Base-by-base conservation (phyloP, 805 yeast genomes). In the Kockiozyma suomiensis region DNA sequence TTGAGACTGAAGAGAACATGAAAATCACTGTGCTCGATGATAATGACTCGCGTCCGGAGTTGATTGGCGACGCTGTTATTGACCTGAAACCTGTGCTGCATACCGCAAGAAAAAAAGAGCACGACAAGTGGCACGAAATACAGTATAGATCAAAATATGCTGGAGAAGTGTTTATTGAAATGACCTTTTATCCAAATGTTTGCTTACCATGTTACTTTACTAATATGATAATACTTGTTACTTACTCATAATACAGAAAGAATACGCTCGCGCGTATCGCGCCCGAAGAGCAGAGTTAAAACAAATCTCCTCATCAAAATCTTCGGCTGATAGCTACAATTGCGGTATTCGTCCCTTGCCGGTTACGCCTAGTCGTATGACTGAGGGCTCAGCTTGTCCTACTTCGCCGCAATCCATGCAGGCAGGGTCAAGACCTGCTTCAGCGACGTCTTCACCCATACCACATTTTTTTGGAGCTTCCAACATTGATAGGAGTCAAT, bases 111-210 rank as follows among this genome's bases (percentile, higher is more conserved):
- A 79, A 80, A 43, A 91, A 86, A 64, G 97, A 97, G 1, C 85
- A 82, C 69, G 97, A 94, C 72, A 79, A 80, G 30, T 93, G 98
- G 98, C 88, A 86, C 70, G 84, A 83, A 32, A 75, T 94, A 58
- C 75, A 79, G 43, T 83, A 83, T 70, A 85, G 85, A 48, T 85
- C 84, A 21, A 83, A 85, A 67, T 84, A 86, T 56, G 97, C 97
- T 0, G 99, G 99, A 1, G 88, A 84, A 72, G 83, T 94, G 0
- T 93, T 85, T 73, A 75, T 94, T 56, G 98, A 94, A 69, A 86
- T 94, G 87, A 90, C 97, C 0, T 94, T 90, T 70, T 90, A 89
- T 70, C 94, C 55, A 19, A 51, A 45, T 19, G 48, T 42, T 28
- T 30, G 48, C 30, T 21, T 4, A n/a, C n/a, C n/a, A n/a, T n/a